Conservation (phyloP, 2,329 filamentous ascomycete species). For the Hypoxylon rubiginosum region DNA sequence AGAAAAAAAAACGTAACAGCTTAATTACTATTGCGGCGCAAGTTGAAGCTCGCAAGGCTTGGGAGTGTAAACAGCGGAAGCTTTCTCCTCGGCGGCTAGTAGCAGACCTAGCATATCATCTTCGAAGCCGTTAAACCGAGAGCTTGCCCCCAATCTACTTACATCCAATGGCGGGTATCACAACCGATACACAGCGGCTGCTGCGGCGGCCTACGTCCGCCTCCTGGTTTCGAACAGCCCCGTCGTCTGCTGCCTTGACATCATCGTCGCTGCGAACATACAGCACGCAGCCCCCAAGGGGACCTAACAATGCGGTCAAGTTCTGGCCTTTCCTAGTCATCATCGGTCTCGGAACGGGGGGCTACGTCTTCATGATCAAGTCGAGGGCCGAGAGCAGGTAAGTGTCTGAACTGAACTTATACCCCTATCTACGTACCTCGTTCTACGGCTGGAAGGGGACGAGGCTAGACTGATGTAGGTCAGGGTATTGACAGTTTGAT, state of each 20-base stretch:
- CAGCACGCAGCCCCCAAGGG: slow-evolving; percentile 57
- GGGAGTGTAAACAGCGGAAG: not conserved
- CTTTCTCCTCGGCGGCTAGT: not conserved
- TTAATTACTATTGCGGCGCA: slow-evolving; percentile 30
- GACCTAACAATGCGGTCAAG: slow-evolving; percentile 60
- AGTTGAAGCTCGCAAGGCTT: slow-evolving; percentile 8
- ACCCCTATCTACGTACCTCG: not conserved
- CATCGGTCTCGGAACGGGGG: slow-evolving; percentile 62
- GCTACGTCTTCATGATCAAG: slow-evolving; percentile 66
- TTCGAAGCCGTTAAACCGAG: slow-evolving; percentile 8
- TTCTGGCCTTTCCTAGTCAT: slow-evolving; percentile 71
- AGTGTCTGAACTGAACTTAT: slow-evolving; percentile 43
- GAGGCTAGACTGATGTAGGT: not conserved
- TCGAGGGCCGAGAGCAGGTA: slow-evolving; percentile 64
- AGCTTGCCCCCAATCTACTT: slow-evolving; percentile 22
- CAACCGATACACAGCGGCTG: slow-evolving; percentile 41
- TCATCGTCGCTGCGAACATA: slow-evolving; percentile 52
- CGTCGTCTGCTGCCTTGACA: not conserved
- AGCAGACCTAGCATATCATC: slow-evolving; percentile 7
- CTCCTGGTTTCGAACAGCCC: slow-evolving; percentile 34
- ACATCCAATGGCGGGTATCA: slow-evolving; percentile 40
- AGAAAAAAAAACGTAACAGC: slow-evolving; percentile 10
- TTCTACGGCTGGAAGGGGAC: not conserved
- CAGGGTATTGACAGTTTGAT: slow-evolving; percentile 16
- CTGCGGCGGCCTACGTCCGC: slow-evolving; percentile 40